Evolutionary conservation across 2,329 filamentous ascomycete species (phyloP).

Genomic region (Botrytis sinoallii): DNA sequence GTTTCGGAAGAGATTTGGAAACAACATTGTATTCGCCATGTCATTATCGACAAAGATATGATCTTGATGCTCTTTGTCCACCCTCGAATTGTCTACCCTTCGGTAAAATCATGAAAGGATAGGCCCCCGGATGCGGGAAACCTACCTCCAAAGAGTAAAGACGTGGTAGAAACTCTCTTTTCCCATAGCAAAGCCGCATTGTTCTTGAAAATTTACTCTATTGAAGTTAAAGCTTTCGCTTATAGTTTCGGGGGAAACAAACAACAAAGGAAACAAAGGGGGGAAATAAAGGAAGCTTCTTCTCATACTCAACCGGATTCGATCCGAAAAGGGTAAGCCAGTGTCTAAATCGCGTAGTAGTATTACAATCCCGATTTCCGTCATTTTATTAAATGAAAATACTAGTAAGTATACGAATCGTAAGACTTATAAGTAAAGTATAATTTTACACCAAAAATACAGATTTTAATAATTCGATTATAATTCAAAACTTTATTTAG

Average conservation of each 20-base stretch:
- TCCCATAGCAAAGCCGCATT: not conserved
- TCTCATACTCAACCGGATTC: not conserved
- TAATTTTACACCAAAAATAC: too few relatives aligned
- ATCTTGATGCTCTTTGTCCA: constrained; percentile 4
- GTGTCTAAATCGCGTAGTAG: not conserved
- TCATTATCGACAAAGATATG: not conserved
- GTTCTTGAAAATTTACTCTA: not conserved
- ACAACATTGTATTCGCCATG: not conserved
- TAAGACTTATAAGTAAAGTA: too few relatives aligned
- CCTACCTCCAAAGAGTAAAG: not conserved
- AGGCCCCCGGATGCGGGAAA: constrained; percentile 1
- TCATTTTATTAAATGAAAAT: not conserved
- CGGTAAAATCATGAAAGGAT: not conserved
- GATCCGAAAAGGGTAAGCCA: not conserved
- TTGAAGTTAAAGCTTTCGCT: not conserved
- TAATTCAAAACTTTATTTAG: too few relatives aligned
- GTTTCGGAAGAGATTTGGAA: not conserved
- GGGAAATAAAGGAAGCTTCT: not conserved
- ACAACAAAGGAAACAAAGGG: not conserved
- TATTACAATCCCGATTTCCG: not conserved
- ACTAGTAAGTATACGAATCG: too few relatives aligned
- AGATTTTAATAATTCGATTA: too few relatives aligned
- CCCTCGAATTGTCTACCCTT: not conserved
- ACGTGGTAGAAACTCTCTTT: not conserved
- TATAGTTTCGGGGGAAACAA: not conserved